phyloP scores from a whole-genome alignment of 768 basidiomycete species.

The Mrakia blollopis region DNA sequence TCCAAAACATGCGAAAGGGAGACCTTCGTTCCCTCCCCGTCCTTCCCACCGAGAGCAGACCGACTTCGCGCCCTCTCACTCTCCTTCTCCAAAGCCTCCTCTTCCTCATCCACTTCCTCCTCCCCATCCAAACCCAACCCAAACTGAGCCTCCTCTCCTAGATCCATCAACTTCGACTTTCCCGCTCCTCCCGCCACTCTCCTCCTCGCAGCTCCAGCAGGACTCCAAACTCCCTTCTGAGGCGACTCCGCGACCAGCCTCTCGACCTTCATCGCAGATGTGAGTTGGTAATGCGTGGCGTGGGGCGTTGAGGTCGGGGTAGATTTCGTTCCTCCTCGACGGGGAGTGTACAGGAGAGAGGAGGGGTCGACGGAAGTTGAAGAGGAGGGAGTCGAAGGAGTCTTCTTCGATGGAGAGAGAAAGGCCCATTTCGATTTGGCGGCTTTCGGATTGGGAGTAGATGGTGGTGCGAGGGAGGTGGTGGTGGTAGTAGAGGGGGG shows the following conservation, averaged over 20 bases:
- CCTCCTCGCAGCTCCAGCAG: neutral
- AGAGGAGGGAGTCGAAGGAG: constrained; percentile 40
- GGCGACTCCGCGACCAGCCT: constrained; percentile 9
- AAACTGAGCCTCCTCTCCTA: constrained; percentile 2
- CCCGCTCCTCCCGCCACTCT: neutral
- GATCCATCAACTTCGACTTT: neutral
- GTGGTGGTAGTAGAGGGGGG: constrained; percentile 44
- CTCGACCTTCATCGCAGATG: neutral
- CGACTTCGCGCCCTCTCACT: neutral
- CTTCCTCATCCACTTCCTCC: constrained; percentile 35
- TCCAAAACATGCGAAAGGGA: constrained; percentile 81
- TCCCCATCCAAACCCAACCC: constrained; percentile 29
- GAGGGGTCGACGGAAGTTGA: constrained; percentile 48
- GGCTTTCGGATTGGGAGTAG: constrained; percentile 37
- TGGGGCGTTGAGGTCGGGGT: neutral
- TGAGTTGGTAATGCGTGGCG: neutral
- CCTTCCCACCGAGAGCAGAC: neutral
- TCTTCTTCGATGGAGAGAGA: constrained; percentile 61
- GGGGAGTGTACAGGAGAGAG: constrained; percentile 46
- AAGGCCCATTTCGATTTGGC: constrained; percentile 46
- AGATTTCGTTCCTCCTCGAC: neutral
- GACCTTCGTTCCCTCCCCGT: constrained; percentile 45
- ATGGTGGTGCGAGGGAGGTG: constrained; percentile 45
- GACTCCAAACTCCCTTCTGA: constrained; percentile 15
- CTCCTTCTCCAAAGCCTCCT: constrained; percentile 39